Base-by-base conservation (phyloP, 2,329 filamentous ascomycete genomes). In the Colletotrichum spinosum region DNA sequence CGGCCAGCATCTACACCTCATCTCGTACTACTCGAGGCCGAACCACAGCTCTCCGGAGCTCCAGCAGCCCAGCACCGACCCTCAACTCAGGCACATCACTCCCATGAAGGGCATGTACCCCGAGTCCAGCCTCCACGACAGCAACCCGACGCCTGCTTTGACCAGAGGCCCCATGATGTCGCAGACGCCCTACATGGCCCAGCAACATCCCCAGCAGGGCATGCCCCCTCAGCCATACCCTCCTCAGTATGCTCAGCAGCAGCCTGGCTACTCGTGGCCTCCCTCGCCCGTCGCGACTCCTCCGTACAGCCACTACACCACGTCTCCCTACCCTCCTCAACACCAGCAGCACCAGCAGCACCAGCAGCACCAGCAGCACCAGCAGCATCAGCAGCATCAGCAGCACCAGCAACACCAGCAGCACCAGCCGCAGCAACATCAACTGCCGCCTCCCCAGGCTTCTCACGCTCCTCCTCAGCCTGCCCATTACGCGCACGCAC, bases 101-200 rank as follows among this genome's bases (percentile, higher is more conserved):
- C 95, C 95, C 0, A 86, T 90, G 50, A 97, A 97, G 83, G 95
- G 94, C 75, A 93, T 98, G 88, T 99, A 99, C 76, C 96, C 96
- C 0, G 96, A 99, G 78, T 97, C 95, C 1, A 97, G 93, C 50
- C 89, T 97, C 71, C 93, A 93, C 74, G 95, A 97, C 73, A 86
- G 90, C 68, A 91, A 91, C 75, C 91, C 90, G 64, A 89, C 93
- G 12, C 93, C 94, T 11, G 90, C 92, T 3, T 87, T 97, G 44
- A 95, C 93, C 11, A 88, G 93, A 69, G 87, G 91, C 0, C 93
- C 89, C 3, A 89, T 91, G 82, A 86, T 75, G 72, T 81, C 78
- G 73, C 84, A 80, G 68, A 78, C 77, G 69, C 52, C 70, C 67
- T 61, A 68, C 72, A 69, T 67, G 70, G 66, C 61, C 64, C 70